Conservation (phyloP, 2,329 filamentous ascomycete genomes). For the Nigrograna mackinnonii region DNA sequence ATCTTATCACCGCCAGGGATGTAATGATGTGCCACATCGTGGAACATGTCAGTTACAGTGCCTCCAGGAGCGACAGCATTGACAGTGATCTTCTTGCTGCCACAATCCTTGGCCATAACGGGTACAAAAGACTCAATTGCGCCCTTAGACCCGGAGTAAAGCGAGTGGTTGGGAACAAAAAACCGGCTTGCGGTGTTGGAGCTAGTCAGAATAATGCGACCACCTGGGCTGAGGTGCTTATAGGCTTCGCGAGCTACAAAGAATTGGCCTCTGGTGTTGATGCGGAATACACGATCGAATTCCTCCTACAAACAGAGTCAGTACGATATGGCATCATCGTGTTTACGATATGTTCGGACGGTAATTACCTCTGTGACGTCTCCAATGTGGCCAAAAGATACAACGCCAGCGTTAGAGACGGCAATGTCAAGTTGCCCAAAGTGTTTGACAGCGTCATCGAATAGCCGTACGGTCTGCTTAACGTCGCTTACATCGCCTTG, state of each 20-base stretch:
- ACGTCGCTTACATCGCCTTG: constrained; percentile 38
- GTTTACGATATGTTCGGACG: too few species aligned
- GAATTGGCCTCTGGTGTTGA: constrained; percentile 49
- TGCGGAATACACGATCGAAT: constrained; percentile 65
- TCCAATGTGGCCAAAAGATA: constrained; percentile 50
- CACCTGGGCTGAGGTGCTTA: constrained; percentile 11
- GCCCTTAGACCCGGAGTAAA: constrained; percentile 43
- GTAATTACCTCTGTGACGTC: constrained; percentile 57
- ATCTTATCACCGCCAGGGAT: constrained; percentile 41
- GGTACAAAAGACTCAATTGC: constrained; percentile 41
- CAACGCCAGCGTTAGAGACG: not conserved
- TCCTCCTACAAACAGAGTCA: too few species aligned
- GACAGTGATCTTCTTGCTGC: constrained; percentile 42
- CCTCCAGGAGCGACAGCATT: constrained; percentile 42
- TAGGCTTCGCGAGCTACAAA: constrained; percentile 19
- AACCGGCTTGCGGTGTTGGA: constrained; percentile 16
- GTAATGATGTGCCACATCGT: constrained; percentile 42
- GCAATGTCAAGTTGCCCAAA: not conserved
- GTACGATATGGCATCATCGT: too few species aligned
- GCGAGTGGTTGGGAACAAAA: constrained; percentile 36
- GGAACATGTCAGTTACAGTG: constrained; percentile 42
- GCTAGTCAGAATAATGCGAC: constrained; percentile 14
- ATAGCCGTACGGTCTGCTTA: constrained; percentile 27
- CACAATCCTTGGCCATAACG: constrained; percentile 30
- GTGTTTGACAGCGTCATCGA: not conserved